Percentiles rank a stretch among this genome's conserved stretches.
Conservation (phyloP, 768 basidiomycete species). For the Termitomyces sp. region DNA sequence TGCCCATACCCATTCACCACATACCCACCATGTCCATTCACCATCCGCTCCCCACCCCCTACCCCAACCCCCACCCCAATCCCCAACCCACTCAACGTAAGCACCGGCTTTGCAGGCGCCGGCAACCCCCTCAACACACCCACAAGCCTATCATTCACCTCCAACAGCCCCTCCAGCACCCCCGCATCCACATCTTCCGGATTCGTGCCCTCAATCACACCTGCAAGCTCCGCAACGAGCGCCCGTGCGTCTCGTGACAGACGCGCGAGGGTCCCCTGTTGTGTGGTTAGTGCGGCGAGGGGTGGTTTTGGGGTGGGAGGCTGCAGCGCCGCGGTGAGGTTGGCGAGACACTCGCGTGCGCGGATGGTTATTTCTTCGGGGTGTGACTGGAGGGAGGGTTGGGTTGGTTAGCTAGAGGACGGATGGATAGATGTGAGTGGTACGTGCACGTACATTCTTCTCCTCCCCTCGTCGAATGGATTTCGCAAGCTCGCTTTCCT, state of each 20-base stretch:
- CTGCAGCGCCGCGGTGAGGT: conserved; percentile 30
- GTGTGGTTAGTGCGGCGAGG: conserved; percentile 15
- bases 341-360: conserved; percentile 38
- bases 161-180: conserved; percentile 64
- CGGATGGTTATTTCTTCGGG: conserved; percentile 47
- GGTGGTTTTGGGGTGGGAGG: conserved; percentile 2
- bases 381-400: too few species aligned
- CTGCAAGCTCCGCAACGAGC: conserved; percentile 47
- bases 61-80: conserved; percentile 20
- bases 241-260: conserved; percentile 45
- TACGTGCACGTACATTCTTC: conserved; percentile 50
- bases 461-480: conserved; percentile 57
- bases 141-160: conserved; percentile 69
- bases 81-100: conserved; percentile 44
- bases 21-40: conserved; percentile 3
- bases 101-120: conserved; percentile 30
- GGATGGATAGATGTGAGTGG: too few species aligned
- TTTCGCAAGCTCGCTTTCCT: conserved; percentile 79
- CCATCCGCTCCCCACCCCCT: not conserved
- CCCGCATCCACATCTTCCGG: too few species aligned
- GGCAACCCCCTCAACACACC: conserved; percentile 48
- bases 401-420: too few species aligned
- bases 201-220: conserved; percentile 52
- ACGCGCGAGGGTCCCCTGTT: conserved; percentile 24
- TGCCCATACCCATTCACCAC: conserved; percentile 8